Evolutionary conservation across 2,329 filamentous ascomycete genomes (phyloP), one percentile per base, ranked within the genome.

Genomic region (Fusarium lyarnte): DNA sequence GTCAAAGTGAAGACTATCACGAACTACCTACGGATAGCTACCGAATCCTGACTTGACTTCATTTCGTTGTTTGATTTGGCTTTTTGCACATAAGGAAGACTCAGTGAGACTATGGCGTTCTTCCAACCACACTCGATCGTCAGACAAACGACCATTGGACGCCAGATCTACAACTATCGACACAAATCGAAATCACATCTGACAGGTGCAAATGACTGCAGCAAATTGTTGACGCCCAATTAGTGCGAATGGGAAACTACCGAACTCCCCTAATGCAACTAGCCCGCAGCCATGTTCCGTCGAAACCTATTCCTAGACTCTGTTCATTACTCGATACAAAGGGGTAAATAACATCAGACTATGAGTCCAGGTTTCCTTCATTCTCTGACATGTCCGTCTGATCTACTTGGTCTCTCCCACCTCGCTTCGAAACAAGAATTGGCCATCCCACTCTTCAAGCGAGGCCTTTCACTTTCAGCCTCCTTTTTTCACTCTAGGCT

Each of bases 381-480:
- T 35, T 41, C 49, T 57, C 58, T 46, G 31, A 58, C 64, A 33
- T 61, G 46, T 53, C n/a, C 35, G 46, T 27, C 46, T 49, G 23
- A 35, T 57, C 53, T 49, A 29, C 54, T 58, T 35, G 35, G 45
- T 41, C 36, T 61, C 63, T 67, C 64, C 63, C 63, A 67, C 64
- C 43, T 69, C 66, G 64, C 58, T 69, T 69, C 51, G 58, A 69
- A 52, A 43, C 65, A 41, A 63, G 35, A 64, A 49, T 46, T 41
- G 33, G n/a, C 63, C 43, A 70, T 70, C 66, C 66, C 62, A 60
- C 62, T 46, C 66, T 67, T 21, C 51, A 63, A 68, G 65, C 64
- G 63, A 65, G 69, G 59, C 46, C 45, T 58, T 52, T 69, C 69
- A 69, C 69, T 73, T 67, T 70, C 52, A 73, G 70, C 70, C 70